Evolutionary conservation across 805 yeast genomes (phyloP), one percentile per base, ranked within the genome.

Genomic region (Pichia phayaonensis): DNA sequence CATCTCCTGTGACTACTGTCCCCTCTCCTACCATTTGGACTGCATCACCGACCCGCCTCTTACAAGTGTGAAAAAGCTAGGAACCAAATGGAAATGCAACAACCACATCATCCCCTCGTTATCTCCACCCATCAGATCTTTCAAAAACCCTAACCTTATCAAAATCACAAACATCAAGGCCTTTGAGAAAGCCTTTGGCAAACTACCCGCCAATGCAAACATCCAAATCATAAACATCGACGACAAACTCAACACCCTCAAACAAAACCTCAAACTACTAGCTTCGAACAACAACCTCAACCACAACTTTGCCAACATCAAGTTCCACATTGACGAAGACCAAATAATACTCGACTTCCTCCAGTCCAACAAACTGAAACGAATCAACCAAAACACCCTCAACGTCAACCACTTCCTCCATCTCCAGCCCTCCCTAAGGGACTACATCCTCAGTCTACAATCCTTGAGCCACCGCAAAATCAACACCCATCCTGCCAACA

Each of bases 41-140:
- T 90, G 98, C 65, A 66, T 90, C 16, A 73, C 5, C 11, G 38
- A 76, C 47, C 86, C 87, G 1, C 95, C 96, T 1, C 69, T 88
- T 57, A 74, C 87, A 16, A 72, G 84, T 7, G 79, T 84, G 20
- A 87, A 88, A 59, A 81, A 84, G 40, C 63, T 86, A 42, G 95
- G 94, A 2, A 73, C 74, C 43, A 86, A 83, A 64, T 92, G 97
- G 98, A 82, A 79, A 69, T 94, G 96, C 66, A 98, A 97, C 2
- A 84, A 86, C 57, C 97, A 89, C 68, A 79, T 80, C 21, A 85
- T 77, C 44, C 71, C 67, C 41, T 64, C 78, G 22, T 2, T 7
- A 16, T 55, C 74, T n/a, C 73, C 73, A 29, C 57, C 72, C 15
- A 68, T 73, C 50, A 68, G 89, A 47, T 71, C 75, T 60, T 72